These are phyloP conservation scores for Phoenix dactylifera DNA, from an alignment of 176 grass and related monocot species.

Conservation along the genomic window DNA sequence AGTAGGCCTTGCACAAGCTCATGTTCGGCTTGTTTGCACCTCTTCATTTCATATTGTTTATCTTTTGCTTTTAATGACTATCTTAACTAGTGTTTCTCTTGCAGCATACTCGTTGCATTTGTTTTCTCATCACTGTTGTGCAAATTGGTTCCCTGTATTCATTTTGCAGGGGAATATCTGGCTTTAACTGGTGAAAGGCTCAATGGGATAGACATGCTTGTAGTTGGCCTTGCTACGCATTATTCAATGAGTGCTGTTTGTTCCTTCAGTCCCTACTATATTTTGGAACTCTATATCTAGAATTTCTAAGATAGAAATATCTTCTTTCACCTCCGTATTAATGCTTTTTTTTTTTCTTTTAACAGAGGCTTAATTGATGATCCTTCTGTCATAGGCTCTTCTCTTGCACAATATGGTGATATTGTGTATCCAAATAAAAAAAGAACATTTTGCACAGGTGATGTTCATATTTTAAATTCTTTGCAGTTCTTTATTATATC, in stretches of 20 bases:
- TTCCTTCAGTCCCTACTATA: constrained; percentile 15
- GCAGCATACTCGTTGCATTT: too few species aligned
- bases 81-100: too few species aligned
- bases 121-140: too few species aligned
- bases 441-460: constrained; percentile 85
- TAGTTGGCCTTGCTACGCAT: constrained; percentile 93
- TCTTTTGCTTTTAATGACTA: too few species aligned
- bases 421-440: constrained; percentile 83
- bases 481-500: too few species aligned
- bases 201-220: constrained; percentile 79
- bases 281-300: constrained; percentile 1
- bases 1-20: too few species aligned
- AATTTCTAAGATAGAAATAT: not conserved
- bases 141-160: not conserved
- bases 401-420: constrained; percentile 86
- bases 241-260: constrained; percentile 55
- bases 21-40: too few species aligned
- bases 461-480: not conserved
- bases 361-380: constrained; percentile 74
- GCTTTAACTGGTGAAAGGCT: constrained; percentile 82
- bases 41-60: too few species aligned
- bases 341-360: constrained; percentile 5
- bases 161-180: constrained; percentile 72
- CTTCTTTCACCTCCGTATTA: not conserved
- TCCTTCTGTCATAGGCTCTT: constrained; percentile 83